Base-by-base conservation (phyloP, 2,329 filamentous ascomycete genomes). In the Ascochyta rabiei region DNA sequence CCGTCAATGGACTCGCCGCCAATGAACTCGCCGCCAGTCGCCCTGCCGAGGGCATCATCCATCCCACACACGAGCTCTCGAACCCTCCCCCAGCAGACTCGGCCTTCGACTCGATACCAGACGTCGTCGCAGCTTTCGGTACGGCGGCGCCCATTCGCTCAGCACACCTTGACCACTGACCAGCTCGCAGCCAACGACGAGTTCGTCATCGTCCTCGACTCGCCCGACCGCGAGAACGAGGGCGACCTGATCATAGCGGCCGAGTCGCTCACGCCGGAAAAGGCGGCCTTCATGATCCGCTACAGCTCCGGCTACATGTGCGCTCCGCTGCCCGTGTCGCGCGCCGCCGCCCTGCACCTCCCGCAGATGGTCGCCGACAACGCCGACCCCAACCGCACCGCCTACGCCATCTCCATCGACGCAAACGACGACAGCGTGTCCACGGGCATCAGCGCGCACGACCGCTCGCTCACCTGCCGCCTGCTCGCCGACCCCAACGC, bases 171-270 rank as follows among this genome's bases (percentile, higher is more conserved):
- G 13, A 46, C 35, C 16, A 28, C 39, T 38, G 15, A 37, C 35
- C 16, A 8, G 5, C 13, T 21, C 19, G 5, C 63, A 78, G 76
- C 71, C 40, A 70, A 74, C 63, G 92, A 91, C 76, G 88, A 98
- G 73, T 98, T 98, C 83, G 89, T 99, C 74, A 87, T 99, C 59
- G 93, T 97, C 33, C 90, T 99, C 70, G 95, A 99, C 81, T 90
- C 91, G 65, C 87, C 91, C 61, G 86, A 88, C 59, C 93, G 95
- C 76, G 95, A 99, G 77, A 99, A 99, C 76, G 95, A 99, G 83
- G 95, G 93, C 76, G 95, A 99, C 79, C 86, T 99, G 43, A 97
- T 98, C 77, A 96, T 98, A 72, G 91, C 95, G 63, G 93, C 92
- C 59, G 81, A 91, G 64, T 84, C 89, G 69, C 80, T 97, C 61